Evolutionary conservation across 805 yeast genomes (phyloP).

Genomic region (Zygotorulaspora chibaensis): DNA sequence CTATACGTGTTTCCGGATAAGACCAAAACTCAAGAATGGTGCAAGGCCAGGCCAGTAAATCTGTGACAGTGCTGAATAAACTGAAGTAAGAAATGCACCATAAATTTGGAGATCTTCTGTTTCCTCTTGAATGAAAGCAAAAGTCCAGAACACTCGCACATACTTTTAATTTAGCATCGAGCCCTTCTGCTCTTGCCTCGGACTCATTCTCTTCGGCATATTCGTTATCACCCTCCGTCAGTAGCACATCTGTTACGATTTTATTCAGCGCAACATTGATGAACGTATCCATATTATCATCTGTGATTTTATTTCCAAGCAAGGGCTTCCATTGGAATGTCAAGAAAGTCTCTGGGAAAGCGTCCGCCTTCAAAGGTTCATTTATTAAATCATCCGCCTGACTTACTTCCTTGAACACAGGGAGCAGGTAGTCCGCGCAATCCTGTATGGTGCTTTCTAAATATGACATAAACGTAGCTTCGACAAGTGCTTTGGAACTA

Average conservation of each 20-base stretch:
- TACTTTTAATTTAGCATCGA: constrained; percentile 4
- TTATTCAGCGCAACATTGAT: constrained; percentile 17
- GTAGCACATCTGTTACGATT: constrained; percentile 15
- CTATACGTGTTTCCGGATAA: constrained; percentile 29
- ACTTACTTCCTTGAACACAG: constrained; percentile 7
- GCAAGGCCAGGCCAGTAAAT: constrained; percentile 26
- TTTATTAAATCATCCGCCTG: constrained; percentile 1
- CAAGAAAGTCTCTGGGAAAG: constrained; percentile 7
- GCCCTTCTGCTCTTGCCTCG: background rate
- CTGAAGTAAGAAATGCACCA: constrained; percentile 29
- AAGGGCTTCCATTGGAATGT: constrained; percentile 18
- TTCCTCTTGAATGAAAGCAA: constrained; percentile 20
- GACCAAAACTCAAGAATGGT: constrained; percentile 28
- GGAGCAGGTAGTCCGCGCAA: constrained; percentile 13
- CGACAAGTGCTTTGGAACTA: too few relatives aligned
- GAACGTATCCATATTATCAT: constrained; percentile 12
- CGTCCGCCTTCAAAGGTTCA: constrained; percentile 8
- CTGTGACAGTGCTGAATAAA: constrained; percentile 19
- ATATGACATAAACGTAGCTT: constrained; percentile 5
- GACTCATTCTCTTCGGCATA: constrained; percentile 1
- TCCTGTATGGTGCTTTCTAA: constrained; percentile 13
- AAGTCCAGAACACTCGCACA: constrained; percentile 26
- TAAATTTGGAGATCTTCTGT: constrained; percentile 11
- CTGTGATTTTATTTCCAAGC: background rate
- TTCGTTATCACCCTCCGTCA: constrained; percentile 7